Base-by-base conservation (phyloP, 225 moss, liverwort and hornwort genomes). In the Thuidium tamariscinum region DNA sequence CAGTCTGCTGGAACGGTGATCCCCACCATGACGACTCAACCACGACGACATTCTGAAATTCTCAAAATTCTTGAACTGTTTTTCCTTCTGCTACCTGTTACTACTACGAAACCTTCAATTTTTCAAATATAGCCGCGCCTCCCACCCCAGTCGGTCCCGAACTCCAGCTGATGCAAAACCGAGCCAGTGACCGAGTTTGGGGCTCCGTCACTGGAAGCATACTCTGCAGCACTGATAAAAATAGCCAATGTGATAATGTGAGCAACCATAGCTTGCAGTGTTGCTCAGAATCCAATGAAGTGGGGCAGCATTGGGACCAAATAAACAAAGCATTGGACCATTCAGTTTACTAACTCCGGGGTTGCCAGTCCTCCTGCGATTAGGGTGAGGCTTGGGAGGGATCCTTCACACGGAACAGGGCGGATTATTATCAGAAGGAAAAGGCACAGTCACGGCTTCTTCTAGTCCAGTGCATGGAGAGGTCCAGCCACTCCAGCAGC, bases 1-100 rank as follows among this genome's bases (percentile, higher is more conserved):
- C 82, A 83, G 56, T 54, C 36, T 48, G 51, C 86, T 77, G 48
- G 87, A 83, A 3, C 86, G 62, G 46, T 42, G 54, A 34, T 79
- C 77, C 29, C 87, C 85, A 39, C 67, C 71, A 25, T 87, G 81
- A 66, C 91, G 87, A 37, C 89, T 87, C 75, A 57, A n/a, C 91
- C 89, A 89, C 19, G 83, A 86, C 74, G 91, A 82, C 92, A 92
- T 92, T 64, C 84, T 83, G 25, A 46, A 26, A n/a, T 25, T 49
- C 59, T 80, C 62, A 20, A 22, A 51, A 71, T 34, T 44, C 54
- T 36, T 36, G 6, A 55, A 6, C 25, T 10, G 1, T 55, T 76
- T 52, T 37, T 37, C 52, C 23, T 62, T 7, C 56, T 42, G 23
- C 56, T 44, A 20, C 69, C 70, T 69, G 68, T 68, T 34, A 48